These are phyloP conservation scores for Gliomastix tumulicola DNA, from an alignment of 2,329 filamentous ascomycete genomes.

Conservation along the genomic window DNA sequence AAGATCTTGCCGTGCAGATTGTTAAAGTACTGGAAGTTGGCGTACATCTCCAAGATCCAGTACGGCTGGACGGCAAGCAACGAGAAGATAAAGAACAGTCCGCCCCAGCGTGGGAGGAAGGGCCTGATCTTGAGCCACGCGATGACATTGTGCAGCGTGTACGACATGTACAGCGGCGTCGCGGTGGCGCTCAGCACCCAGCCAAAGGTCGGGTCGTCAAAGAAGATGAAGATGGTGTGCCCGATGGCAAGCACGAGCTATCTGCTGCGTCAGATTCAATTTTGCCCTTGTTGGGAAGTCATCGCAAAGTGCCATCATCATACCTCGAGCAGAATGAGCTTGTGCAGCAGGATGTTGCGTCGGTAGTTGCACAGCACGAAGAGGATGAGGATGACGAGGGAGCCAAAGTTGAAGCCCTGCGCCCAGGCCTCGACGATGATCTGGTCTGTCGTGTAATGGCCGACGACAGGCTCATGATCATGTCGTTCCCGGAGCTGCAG, in stretches of 20 bases:
- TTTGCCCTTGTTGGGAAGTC: not conserved
- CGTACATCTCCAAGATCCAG: slow-evolving; percentile 7
- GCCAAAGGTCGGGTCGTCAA: slow-evolving; percentile 3
- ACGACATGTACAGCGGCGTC: slow-evolving; percentile 7
- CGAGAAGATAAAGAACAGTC: slow-evolving; percentile 6
- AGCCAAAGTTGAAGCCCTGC: slow-evolving; percentile 7
- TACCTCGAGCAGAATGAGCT: slow-evolving; percentile 9
- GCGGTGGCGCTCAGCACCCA: slow-evolving; percentile 8
- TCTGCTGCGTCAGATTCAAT: too few relatives aligned
- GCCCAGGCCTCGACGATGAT: slow-evolving; percentile 8
- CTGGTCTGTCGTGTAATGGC: slow-evolving; percentile 2
- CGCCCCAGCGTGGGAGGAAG: slow-evolving; percentile 8
- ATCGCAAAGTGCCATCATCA: not conserved
- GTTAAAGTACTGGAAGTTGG: slow-evolving; percentile 10
- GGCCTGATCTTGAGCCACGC: slow-evolving; percentile 9
- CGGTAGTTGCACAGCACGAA: slow-evolving; percentile 9
- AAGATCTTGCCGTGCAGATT: slow-evolving; percentile 3
- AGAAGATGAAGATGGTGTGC: slow-evolving; percentile 9
- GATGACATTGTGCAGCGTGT: slow-evolving; percentile 8
- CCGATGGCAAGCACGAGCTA: slow-evolving; percentile 5
- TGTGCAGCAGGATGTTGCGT: slow-evolving; percentile 7
- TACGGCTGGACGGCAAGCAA: slow-evolving; percentile 7
- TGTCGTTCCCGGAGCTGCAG: too few relatives aligned
- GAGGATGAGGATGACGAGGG: slow-evolving; percentile 6
- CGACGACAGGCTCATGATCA: not conserved